Conservation (phyloP, 129 eudicot species). For the Solidago caesia region DNA sequence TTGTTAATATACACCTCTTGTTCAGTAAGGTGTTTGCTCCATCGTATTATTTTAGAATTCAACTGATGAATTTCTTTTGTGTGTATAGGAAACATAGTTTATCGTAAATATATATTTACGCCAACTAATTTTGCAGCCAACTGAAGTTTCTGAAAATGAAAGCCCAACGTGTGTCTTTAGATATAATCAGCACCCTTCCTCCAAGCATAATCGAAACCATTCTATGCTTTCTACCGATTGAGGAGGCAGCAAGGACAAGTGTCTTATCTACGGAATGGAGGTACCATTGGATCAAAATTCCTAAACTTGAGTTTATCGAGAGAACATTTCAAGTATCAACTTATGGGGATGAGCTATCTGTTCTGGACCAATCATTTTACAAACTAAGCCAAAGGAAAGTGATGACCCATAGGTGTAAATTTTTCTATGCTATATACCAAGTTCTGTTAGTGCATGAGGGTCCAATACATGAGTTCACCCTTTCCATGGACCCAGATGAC, state of each 20-base stretch:
- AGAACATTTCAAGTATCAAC: neutral
- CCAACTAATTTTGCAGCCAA: conserved; percentile 3
- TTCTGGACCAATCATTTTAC: neutral
- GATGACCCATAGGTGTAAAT: neutral
- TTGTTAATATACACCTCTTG: neutral
- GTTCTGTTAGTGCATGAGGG: conserved; percentile 8
- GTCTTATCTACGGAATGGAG: neutral
- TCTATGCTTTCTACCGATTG: neutral
- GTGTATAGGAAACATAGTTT: neutral
- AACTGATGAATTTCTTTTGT: neutral
- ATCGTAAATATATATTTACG: neutral
- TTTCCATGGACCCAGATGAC: neutral
- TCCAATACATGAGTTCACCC: conserved; percentile 1
- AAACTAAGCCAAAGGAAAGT: neutral
- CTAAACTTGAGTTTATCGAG: neutral
- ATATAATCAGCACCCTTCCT: conserved; percentile 7
- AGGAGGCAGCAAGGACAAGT: conserved; percentile 7
- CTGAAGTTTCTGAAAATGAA: neutral
- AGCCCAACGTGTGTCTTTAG: neutral
- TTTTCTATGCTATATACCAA: neutral
- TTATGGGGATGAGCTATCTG: neutral
- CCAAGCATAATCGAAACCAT: neutral
- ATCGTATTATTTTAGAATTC: too few relatives aligned
- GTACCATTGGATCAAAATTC: neutral
- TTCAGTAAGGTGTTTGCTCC: neutral